Evolutionary conservation across 768 basidiomycete genomes (phyloP).

Genomic region (Russula griseocarnosa): DNA sequence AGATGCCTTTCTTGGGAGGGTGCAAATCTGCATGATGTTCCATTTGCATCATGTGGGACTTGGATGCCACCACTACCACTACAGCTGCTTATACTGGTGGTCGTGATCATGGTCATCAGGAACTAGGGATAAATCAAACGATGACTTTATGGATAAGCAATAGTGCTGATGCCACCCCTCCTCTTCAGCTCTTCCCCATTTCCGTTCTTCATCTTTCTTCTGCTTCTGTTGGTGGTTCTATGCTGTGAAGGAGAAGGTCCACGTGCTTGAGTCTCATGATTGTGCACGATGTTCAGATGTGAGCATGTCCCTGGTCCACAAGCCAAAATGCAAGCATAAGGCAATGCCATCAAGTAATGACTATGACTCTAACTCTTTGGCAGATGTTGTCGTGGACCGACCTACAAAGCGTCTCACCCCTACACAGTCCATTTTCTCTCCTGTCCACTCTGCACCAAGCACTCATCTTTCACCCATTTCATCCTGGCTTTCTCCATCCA

Average conservation of each 20-base stretch:
- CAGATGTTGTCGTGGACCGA: conserved; percentile 1
- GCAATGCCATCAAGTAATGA: conserved; percentile 13
- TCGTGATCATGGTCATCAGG: too few relatives aligned
- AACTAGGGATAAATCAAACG: too few relatives aligned
- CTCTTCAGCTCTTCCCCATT: too few relatives aligned
- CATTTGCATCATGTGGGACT: too few relatives aligned
- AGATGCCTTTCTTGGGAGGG: too few relatives aligned
- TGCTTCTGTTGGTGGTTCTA: too few relatives aligned
- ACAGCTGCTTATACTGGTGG: too few relatives aligned
- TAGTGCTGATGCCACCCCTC: too few relatives aligned
- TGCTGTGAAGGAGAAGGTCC: conserved; percentile 27
- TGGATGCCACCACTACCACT: too few relatives aligned
- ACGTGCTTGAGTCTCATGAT: conserved; percentile 20
- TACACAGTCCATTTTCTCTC: neutral
- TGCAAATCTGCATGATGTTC: too few relatives aligned
- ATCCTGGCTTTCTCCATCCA: conserved; percentile 24
- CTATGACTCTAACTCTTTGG: conserved; percentile 10
- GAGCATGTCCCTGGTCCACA: neutral
- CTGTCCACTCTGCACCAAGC: neutral
- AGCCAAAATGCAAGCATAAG: conserved; percentile 21
- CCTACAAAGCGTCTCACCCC: conserved; percentile 17
- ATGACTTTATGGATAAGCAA: too few relatives aligned
- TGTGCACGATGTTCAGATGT: conserved; percentile 13
- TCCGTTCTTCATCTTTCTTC: too few relatives aligned
- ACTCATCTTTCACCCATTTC: conserved; percentile 29